Evolutionary conservation across 2,329 filamentous ascomycete species (phyloP), one percentile per base, ranked within the genome.

Genomic region (Zymoseptoria ardabiliae): DNA sequence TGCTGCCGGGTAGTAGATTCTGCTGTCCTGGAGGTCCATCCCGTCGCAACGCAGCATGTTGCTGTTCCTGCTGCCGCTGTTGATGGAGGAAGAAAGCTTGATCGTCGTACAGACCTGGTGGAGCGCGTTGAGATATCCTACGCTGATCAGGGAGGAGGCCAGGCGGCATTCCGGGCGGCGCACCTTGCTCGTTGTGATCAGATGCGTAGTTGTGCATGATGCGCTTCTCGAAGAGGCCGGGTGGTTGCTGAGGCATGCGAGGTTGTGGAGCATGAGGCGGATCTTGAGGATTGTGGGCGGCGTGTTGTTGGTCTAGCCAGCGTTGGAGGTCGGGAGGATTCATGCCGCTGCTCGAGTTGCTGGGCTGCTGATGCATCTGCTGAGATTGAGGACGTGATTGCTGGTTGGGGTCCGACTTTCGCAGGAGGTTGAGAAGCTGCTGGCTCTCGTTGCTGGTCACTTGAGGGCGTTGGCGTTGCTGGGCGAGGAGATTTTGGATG

Each of bases 351-450:
- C 67, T 68, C 60, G 58, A 70, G 71, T 68, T 69, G 61, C 58
- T 71, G 65, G 63, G 70, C 67, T 58, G 69, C 6, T 45, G 17
- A 4, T 45, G 35, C 60, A 62, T 71, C 62, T 55, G 73, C 68
- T 63, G 66, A 48, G 60, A 64, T 28, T 55, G 59, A 10, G 64
- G 64, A 28, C 65, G 68, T 52, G 75, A 65, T 21, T 73, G 59
- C 21, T 53, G 72, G 55, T 61, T 71, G 69, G 69, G 67, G 23
- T 68, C 67, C 63, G 70, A 70, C 10, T 79, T 77, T 68, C 82
- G 80, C 66, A 96, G 94, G 28, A 96, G 80, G 62, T 86, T 89
- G 74, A 96, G 89, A 54, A 96, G 77, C 71, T 94, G 92, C 64
- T 95, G 89, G n/a, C 88, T 84, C 67, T 93, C 89, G 52, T 70